These are phyloP conservation scores for Poteriospumella lacustris DNA, from an alignment of 108 stramenopile genomes.

Conservation along the genomic window DNA sequence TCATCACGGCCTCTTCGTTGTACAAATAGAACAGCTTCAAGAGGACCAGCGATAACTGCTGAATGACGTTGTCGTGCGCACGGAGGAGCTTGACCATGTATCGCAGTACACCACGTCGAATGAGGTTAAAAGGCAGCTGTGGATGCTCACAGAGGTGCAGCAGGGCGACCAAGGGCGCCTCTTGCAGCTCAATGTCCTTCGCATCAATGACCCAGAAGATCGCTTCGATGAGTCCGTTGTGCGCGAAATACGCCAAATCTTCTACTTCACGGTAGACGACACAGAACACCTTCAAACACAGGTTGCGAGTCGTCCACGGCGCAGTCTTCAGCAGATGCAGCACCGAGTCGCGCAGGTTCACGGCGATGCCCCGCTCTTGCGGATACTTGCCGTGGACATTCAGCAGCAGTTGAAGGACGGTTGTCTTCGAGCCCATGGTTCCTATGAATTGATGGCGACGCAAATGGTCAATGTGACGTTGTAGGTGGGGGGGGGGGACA, in stretches of 20 bases:
- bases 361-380: background rate
- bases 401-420: background rate
- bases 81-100: background rate
- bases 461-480: too few species aligned
- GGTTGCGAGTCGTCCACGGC: background rate
- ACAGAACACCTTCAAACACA: background rate
- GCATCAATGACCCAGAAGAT: constrained; percentile 9
- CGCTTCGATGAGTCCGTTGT: constrained; percentile 1
- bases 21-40: background rate
- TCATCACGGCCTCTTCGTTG: background rate
- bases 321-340: background rate
- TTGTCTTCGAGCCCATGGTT: background rate
- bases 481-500: too few species aligned
- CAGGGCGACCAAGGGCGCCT: constrained; percentile 10
- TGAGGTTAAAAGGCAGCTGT: background rate
- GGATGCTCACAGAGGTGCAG: background rate
- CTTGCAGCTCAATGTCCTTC: constrained; percentile 24
- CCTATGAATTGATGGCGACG: too few species aligned
- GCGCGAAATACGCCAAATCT: background rate
- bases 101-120: background rate
- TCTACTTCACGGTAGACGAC: background rate
- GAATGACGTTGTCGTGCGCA: background rate
- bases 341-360: background rate
- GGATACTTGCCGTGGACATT: background rate
- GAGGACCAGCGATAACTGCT: background rate